Base-by-base conservation (phyloP, 1,284 basidiomycete genomes). In the Pascua guehoae region DNA sequence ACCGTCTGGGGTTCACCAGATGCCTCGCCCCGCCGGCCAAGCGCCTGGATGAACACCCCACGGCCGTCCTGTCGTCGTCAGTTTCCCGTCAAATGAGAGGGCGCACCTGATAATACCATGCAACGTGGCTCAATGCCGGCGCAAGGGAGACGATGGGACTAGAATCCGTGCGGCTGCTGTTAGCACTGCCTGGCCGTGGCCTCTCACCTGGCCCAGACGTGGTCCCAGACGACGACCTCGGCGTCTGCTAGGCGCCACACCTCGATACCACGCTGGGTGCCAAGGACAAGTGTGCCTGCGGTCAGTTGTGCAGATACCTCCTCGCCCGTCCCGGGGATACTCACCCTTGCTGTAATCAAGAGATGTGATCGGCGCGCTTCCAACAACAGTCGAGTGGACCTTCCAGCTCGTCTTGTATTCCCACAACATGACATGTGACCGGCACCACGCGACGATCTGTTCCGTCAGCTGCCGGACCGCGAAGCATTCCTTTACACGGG, bases 371-470 rank as follows among this genome's bases (percentile, higher is more conserved):
- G 60, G 41, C 10, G 64, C 56, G 5, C 65, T 66, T 36, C 66
- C 63, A 5, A 70, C 64, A 5, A 75, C 45, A 0, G 70, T 70
- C 1, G 73, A 74, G 51, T 70, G 67, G 0, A 70, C 63, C 10
- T 16, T 52, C 74, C 71, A 76, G 1, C 50, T 50, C 18, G 52
- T 42, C 8, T 58, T 16, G n/a, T 41, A 49, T 18, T 63, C 65
- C 74, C 74, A 76, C 8, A 73, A 24, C 1, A 73, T 71, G 5
- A 74, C 62, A 60, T 75, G 67, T 2, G 54, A 54, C 5, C 64
- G 68, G 43, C 66, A 67, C 73, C 73, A 76, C 0, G 73, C 72
- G 3, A 74, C 58, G 18, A 76, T 65, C 74, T 76, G 46, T 15
- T 8, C 24, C 24, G 47, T 56, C 12, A 61, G 53, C 11, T 16